phyloP scores from a whole-genome alignment of 805 yeast genomes.

The Candida maltosa region DNA sequence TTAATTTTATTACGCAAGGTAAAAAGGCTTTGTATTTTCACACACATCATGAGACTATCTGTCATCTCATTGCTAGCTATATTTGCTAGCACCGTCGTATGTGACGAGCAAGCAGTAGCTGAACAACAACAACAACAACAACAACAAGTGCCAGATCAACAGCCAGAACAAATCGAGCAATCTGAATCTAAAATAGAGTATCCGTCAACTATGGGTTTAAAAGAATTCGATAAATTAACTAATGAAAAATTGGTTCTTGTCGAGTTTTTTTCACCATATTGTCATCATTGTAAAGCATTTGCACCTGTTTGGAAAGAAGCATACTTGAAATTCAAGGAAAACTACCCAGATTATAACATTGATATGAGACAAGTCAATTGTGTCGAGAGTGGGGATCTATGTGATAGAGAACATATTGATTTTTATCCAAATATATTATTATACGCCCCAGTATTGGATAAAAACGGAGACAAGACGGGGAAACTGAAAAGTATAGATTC shows the following conservation, averaged over 20 bases:
- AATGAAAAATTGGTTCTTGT: slow-evolving; percentile 63
- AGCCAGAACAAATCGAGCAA: not conserved
- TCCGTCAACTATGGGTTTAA: no score
- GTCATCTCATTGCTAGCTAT: no score
- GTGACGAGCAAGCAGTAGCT: not conserved
- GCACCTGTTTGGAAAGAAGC: slow-evolving; percentile 84
- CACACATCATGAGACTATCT: no score
- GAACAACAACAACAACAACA: not conserved
- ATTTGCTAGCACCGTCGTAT: no score
- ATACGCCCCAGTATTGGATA: slow-evolving; percentile 54
- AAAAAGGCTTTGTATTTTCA: no score
- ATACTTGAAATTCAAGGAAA: slow-evolving; percentile 46
- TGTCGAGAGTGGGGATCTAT: slow-evolving; percentile 80
- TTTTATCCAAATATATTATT: slow-evolving; percentile 72
- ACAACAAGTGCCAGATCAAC: not conserved
- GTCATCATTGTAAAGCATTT: slow-evolving; percentile 73
- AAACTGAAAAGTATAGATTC: slow-evolving; percentile 31
- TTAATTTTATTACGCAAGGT: no score
- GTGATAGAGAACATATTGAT: slow-evolving; percentile 59
- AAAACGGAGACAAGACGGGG: slow-evolving; percentile 22
- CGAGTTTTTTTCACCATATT: slow-evolving; percentile 89
- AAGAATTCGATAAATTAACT: slow-evolving; percentile 49
- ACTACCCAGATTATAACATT: slow-evolving; percentile 42
- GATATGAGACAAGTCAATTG: slow-evolving; percentile 81
- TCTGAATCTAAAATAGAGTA: not conserved